These are phyloP conservation scores for Globisporangium sylvaticum DNA, from an alignment of 352 stramenopile species.

Conservation along the genomic window DNA sequence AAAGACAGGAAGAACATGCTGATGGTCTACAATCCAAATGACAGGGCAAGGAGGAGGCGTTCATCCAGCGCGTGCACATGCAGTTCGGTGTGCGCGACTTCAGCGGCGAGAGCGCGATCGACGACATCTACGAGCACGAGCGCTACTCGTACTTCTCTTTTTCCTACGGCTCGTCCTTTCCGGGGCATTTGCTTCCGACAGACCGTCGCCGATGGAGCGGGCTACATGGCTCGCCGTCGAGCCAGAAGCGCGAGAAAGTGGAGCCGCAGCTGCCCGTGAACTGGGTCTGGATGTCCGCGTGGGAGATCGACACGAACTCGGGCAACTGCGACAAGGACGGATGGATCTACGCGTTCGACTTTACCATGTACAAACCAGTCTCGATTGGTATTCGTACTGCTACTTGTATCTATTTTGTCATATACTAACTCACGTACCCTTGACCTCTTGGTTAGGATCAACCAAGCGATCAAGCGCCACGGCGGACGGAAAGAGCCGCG, in stretches of 20 bases:
- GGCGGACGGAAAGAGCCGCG: slow-evolving; percentile 46
- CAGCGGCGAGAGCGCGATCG: slow-evolving; percentile 53
- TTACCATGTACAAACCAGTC: slow-evolving; percentile 39
- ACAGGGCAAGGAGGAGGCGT: slow-evolving; percentile 51
- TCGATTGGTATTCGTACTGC: not conserved
- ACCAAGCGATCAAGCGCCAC: slow-evolving; percentile 55
- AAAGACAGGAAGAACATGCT: not conserved
- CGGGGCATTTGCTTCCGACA: slow-evolving; percentile 63
- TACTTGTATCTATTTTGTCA: not conserved
- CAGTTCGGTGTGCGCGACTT: slow-evolving; percentile 73
- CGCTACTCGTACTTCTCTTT: slow-evolving; percentile 80
- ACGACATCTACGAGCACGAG: slow-evolving; percentile 80
- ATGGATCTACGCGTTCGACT: slow-evolving; percentile 80
- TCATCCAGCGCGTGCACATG: slow-evolving; percentile 55
- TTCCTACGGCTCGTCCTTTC: slow-evolving; percentile 65
- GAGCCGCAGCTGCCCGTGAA: slow-evolving; percentile 61
- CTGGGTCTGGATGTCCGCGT: slow-evolving; percentile 65
- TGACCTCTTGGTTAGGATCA: slow-evolving; percentile 31
- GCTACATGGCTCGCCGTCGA: slow-evolving; percentile 52
- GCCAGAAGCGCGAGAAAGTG: slow-evolving; percentile 48
- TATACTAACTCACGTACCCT: not conserved
- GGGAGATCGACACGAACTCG: slow-evolving; percentile 47
- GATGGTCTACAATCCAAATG: not conserved
- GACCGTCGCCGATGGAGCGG: slow-evolving; percentile 62
- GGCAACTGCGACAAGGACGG: slow-evolving; percentile 58